These are phyloP conservation scores for Oryza nivara DNA, from an alignment of 176 grass and related monocot genomes.

Conservation along the genomic window DNA sequence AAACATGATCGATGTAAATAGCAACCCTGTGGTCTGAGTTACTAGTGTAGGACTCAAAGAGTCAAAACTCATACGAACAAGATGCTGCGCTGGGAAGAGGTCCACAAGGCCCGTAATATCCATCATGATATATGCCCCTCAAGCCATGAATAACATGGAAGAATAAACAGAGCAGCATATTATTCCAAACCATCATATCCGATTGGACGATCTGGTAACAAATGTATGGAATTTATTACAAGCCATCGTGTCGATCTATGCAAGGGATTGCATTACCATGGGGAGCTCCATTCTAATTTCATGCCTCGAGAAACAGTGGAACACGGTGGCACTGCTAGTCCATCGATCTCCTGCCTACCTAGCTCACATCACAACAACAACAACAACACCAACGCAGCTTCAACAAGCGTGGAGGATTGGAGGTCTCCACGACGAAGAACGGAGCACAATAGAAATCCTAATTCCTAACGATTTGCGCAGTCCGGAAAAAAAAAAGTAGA, in stretches of 20 bases:
- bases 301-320: too few species aligned
- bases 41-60: not conserved
- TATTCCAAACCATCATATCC: too few species aligned
- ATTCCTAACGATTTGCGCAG: not conserved
- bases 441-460: not conserved
- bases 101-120: not conserved
- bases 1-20: not conserved
- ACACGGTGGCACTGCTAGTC: too few species aligned
- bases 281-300: too few species aligned
- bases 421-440: too few species aligned
- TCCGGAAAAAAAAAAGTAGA: not conserved
- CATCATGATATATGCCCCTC: not conserved
- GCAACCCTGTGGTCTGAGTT: not conserved
- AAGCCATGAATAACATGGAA: not conserved
- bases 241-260: not conserved
- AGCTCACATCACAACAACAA: too few species aligned
- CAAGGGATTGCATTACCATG: not conserved
- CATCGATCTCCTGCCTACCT: not conserved
- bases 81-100: constrained; percentile 43
- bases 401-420: too few species aligned
- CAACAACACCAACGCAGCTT: too few species aligned
- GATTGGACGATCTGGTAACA: too few species aligned
- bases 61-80: constrained; percentile 33
- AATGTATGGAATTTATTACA: not conserved
- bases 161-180: too few species aligned